Percentiles rank a stretch among this genome's conserved stretches.
phyloP scores from a whole-genome alignment of 495 filamentous ascomycete genomes.

The Podospora australis region DNA sequence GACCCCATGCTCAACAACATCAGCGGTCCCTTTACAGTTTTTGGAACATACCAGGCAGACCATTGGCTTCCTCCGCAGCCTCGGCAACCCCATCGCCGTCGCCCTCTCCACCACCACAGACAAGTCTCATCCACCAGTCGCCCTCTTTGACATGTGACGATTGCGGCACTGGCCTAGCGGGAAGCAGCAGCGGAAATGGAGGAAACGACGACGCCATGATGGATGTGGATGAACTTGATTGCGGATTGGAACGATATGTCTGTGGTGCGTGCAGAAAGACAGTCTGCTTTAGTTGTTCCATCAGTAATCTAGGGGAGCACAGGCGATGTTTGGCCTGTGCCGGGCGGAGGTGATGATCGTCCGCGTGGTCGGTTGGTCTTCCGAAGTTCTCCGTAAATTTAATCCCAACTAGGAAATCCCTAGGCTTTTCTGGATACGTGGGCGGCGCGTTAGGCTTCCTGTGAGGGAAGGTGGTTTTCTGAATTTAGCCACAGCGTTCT shows the following conservation, averaged over 20 bases:
- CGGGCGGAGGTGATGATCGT: slow-evolving; percentile 17
- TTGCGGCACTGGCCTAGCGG: slow-evolving; percentile 29
- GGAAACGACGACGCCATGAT: slow-evolving; percentile 23
- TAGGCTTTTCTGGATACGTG: no score
- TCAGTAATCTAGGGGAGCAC: slow-evolving; percentile 40
- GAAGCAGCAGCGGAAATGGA: neutral
- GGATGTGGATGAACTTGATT: slow-evolving; percentile 15
- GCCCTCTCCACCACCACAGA: neutral
- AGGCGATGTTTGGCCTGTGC: slow-evolving; percentile 40
- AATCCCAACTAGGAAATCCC: neutral
- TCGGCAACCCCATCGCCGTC: slow-evolving; percentile 8
- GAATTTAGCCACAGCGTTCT: no score
- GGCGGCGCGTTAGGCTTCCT: no score
- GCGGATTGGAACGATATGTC: slow-evolving; percentile 15
- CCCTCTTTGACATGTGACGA: slow-evolving; percentile 35
- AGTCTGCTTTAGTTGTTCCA: slow-evolving; percentile 44
- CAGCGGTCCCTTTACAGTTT: slow-evolving; percentile 44
- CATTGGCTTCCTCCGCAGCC: slow-evolving; percentile 10
- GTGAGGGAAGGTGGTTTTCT: neutral
- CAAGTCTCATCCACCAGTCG: neutral
- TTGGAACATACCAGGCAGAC: slow-evolving; percentile 32
- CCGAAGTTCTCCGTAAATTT: neutral
- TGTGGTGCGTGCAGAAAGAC: slow-evolving; percentile 39
- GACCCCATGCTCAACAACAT: slow-evolving; percentile 8
- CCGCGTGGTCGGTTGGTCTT: neutral